These are phyloP conservation scores for Metarhizium humberi DNA, from an alignment of 2,329 filamentous ascomycete species.

Conservation along the genomic window DNA sequence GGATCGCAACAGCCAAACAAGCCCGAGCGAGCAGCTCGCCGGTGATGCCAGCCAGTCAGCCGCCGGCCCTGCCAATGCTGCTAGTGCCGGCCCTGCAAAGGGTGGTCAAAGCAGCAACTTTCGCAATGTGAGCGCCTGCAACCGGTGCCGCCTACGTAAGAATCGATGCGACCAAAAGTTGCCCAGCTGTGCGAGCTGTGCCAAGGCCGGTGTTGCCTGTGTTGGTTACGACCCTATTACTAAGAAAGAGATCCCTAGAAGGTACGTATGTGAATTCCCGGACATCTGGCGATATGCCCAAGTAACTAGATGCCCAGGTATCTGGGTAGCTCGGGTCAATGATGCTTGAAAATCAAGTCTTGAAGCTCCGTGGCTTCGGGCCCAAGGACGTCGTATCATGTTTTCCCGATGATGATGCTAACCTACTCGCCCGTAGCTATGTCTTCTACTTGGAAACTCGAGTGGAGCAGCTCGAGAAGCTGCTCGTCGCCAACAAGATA, in stretches of 20 bases:
- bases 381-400: background rate
- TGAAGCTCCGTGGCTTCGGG: background rate
- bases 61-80: background rate
- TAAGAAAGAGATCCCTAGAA: slow-evolving; percentile 88
- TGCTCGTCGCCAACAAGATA: slow-evolving; percentile 62
- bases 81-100: slow-evolving; percentile 22
- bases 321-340: background rate
- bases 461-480: slow-evolving; percentile 70
- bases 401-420: background rate
- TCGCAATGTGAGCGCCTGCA: slow-evolving; percentile 88
- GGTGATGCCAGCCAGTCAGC: slow-evolving; percentile 1
- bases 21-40: slow-evolving; percentile 22
- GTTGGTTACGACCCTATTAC: slow-evolving; percentile 96
- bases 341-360: background rate
- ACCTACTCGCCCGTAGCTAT: slow-evolving; percentile 49
- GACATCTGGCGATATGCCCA: no score
- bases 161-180: slow-evolving; percentile 92
- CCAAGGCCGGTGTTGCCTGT: slow-evolving; percentile 84
- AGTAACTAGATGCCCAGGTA: no score
- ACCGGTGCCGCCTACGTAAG: slow-evolving; percentile 83
- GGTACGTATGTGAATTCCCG: slow-evolving; percentile 45
- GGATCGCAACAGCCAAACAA: slow-evolving; percentile 20
- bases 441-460: slow-evolving; percentile 90
- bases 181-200: slow-evolving; percentile 83
- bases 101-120: slow-evolving; percentile 57